Evolutionary conservation across 768 basidiomycete species (phyloP), one percentile per base, ranked within the genome.

Genomic region (Rubroboletus satanas): DNA sequence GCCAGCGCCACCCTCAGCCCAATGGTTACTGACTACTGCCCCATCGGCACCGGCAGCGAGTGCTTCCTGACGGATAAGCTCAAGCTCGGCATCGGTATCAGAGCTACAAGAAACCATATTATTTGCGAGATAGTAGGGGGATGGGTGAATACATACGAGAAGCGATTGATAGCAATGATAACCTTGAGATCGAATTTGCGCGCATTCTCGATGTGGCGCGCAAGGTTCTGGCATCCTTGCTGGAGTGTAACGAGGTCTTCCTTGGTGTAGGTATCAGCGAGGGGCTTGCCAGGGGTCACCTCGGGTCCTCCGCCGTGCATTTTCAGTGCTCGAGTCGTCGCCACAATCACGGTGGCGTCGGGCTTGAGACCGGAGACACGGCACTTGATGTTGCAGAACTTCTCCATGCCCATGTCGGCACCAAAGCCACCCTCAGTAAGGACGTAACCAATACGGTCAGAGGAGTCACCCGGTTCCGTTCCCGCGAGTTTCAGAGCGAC

Each of bases 351-450:
- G 36, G 88, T 88, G 4, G 93, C 96, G 72, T 99, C 92, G 9
- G 97, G 97, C 53, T 78, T 88, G 66, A 98, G 81, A 45, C 95
- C 96, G 57, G 91, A 94, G 54, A 89, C 79, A 56, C 96, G 86
- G 72, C 95, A 98, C 73, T 99, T 99, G 80, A 99, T 98, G 74
- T 98, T 98, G 80, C 93, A 98, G 81, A 98, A 99, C 73, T 99
- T 97, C 75, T 94, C 93, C 92, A 95, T 92, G 37, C 93, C 96
- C 85, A 98, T 99, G 71, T 99, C 96, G 21, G 96, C 95, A 53
- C 96, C 96, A 73, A 98, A 99, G 42, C 96, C 96, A 66, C 93
- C 95, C 74, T 99, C 96, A 29, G 96, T 99, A 62, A 99, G 83
- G 55, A 98, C 96, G 65, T 97, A 99, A 38, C 96, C 96, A 43